Base-by-base conservation (phyloP, 495 filamentous ascomycete genomes). In the Aspergillus cavernicola region DNA sequence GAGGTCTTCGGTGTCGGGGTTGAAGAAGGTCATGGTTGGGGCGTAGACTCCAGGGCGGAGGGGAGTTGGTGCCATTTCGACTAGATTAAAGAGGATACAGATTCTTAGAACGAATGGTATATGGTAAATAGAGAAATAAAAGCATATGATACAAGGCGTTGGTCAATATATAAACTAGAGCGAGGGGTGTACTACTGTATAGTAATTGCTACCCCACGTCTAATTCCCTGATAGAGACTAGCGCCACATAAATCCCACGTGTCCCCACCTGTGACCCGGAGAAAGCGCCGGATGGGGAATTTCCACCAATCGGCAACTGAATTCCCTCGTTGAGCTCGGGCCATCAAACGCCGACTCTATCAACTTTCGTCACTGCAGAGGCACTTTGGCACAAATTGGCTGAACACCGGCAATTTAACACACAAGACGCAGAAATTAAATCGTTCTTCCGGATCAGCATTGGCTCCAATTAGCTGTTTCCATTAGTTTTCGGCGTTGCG, bases 11-110 rank as follows among this genome's bases (percentile, higher is more conserved):
- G 86, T 90, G 28, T 80, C 74, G 12, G 84, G 78, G 63, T 92
- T 77, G 74, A 96, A 95, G 72, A 95, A 93, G 55, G 89, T 93
- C 82, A 92, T 90, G 26, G 88, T 92, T 16, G 90, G 90, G 54
- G 87, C 86, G 69, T 93, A 95, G 66, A 92, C 90, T 63, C 90
- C 90, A 58, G 85, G 85, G 12, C 86, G 87, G 43, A 95, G 84
- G 55, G 87, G 81, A 38, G 84, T 82, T 41, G 47, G 60, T 9
- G 55, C 16, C 60, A 62, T 62, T 12, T 4, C 56, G 39, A 12
- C 13, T n/a, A 18, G 18, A 2, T 9, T n/a, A 40, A 18, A 18
- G 22, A 22, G n/a, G 26, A 36, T 37, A 36, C n/a, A 19, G 24
- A 29, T 4, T 28, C 24, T 28, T 4, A 28, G 24, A 28, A 28